Base-by-base conservation (phyloP, 2,329 filamentous ascomycete species). In the Aspergillus neotritici region DNA sequence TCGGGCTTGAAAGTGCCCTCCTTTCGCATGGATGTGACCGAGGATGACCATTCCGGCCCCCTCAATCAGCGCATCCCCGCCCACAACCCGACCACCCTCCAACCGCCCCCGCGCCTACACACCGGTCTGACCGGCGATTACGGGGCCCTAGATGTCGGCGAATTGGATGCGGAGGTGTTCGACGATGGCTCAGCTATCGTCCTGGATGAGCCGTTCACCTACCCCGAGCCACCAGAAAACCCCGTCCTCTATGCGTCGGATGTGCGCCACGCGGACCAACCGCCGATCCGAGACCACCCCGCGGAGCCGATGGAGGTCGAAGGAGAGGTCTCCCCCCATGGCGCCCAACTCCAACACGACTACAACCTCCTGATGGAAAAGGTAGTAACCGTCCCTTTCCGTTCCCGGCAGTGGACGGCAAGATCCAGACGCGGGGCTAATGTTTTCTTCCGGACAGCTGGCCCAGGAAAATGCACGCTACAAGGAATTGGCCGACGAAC, bases 141-240 rank as follows among this genome's bases (percentile, higher is more conserved):
- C 57, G 65, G 63, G 32, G 60, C 64, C 43, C 54, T 69, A 37
- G 69, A 71, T 49, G 64, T 71, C 37, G 68, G 65, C 5, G 67
- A 69, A 44, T 48, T 70, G 35, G 71, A 71, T 42, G 68, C 66
- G 14, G 65, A 66, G 37, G 61, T 72, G 12, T 52, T 72, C 25
- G 67, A 71, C 34, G 64, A 68, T 54, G 63, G 29, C 12, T 34
- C 46, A 13, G 38, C 36, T 5, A 36, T 41, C 33, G 40, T 43
- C 12, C 31, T 58, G 31, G 46, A 48, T 10, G 41, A 52, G 29
- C 31, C 50, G 12, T 34, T 40, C 30, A 38, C 32, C 10, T 46
- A 51, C 32, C 13, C 41, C n/a, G 41, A 41, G 13, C 44, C 40
- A 21, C 15, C 34, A 32, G 45, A 36, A 29, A 25, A 31, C 33